phyloP scores from a whole-genome alignment of 768 basidiomycete species.

The Hydnum rufescens region DNA sequence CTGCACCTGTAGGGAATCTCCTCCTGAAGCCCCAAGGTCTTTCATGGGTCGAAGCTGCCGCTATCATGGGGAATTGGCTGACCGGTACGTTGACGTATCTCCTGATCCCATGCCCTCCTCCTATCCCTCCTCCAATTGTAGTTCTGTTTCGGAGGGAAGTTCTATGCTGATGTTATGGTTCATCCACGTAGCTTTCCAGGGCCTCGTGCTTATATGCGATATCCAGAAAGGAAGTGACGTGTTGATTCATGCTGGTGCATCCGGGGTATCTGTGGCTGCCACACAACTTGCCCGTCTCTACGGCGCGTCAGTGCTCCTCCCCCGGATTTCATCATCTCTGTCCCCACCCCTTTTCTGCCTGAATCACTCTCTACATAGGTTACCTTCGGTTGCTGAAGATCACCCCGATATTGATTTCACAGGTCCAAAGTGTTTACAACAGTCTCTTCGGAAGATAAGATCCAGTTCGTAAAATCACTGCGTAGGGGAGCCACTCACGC shows the following conservation, averaged over 20 bases:
- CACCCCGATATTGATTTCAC: no score
- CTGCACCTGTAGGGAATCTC: constrained; percentile 41
- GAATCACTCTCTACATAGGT: no score
- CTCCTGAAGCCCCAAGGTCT: constrained; percentile 55
- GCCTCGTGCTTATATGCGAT: constrained; percentile 44
- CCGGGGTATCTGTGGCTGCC: constrained; percentile 75
- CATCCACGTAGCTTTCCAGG: constrained; percentile 32
- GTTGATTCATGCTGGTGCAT: constrained; percentile 79
- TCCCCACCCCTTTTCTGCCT: no score
- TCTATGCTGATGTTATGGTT: neutral
- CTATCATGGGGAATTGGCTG: constrained; percentile 72
- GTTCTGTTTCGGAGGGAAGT: no score
- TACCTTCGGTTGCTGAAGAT: no score
- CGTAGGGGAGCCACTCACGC: constrained; percentile 52
- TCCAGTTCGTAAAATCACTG: constrained; percentile 42
- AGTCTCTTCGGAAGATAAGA: constrained; percentile 67
- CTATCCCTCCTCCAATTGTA: no score
- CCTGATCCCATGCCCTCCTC: neutral
- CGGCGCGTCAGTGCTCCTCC: constrained; percentile 38
- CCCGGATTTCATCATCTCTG: no score
- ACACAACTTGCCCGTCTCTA: constrained; percentile 64
- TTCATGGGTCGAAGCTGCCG: constrained; percentile 69
- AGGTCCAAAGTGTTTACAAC: constrained; percentile 64
- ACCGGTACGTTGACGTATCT: constrained; percentile 34
- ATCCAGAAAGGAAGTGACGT: constrained; percentile 53